These are phyloP conservation scores for Cavenderia fasciculata DNA, from an alignment of 78 protist genomes.

Conservation along the genomic window DNA sequence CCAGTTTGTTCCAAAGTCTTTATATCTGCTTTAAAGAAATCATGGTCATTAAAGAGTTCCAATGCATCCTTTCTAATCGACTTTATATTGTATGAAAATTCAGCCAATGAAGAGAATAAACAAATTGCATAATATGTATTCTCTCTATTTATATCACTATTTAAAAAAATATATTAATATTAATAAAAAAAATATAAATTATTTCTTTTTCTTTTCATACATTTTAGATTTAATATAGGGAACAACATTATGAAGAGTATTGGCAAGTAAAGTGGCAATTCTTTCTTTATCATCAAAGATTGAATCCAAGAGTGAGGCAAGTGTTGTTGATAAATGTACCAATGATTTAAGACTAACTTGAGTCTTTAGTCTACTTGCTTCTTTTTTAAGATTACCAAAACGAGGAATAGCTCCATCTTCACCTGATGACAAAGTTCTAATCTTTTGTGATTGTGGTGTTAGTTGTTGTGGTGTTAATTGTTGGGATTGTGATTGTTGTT, in stretches of 20 bases:
- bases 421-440: too few relatives aligned
- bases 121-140: slow-evolving; percentile 43
- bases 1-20: slow-evolving; percentile 52
- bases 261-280: slow-evolving; percentile 35
- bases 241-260: slow-evolving; percentile 43
- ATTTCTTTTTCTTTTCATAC: not conserved
- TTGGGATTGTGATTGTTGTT: slow-evolving; percentile 9
- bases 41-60: slow-evolving; percentile 43
- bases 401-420: not conserved
- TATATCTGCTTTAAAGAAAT: slow-evolving; percentile 26
- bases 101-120: slow-evolving; percentile 48
- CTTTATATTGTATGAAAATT: slow-evolving; percentile 55
- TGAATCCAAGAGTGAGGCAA: slow-evolving; percentile 38
- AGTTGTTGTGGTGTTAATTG: not conserved
- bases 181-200: not conserved
- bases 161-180: not conserved
- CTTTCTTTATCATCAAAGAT: slow-evolving; percentile 69
- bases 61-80: slow-evolving; percentile 65
- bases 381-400: slow-evolving; percentile 22
- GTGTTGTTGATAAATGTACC: slow-evolving; percentile 4
- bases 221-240: slow-evolving; percentile 43
- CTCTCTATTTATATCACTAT: slow-evolving; percentile 33
- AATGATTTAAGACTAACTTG: slow-evolving; percentile 70
- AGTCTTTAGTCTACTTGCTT: slow-evolving; percentile 32
- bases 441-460: not conserved